These are phyloP conservation scores for Megacollybia marginata DNA, from an alignment of 768 basidiomycete species.

Conservation along the genomic window DNA sequence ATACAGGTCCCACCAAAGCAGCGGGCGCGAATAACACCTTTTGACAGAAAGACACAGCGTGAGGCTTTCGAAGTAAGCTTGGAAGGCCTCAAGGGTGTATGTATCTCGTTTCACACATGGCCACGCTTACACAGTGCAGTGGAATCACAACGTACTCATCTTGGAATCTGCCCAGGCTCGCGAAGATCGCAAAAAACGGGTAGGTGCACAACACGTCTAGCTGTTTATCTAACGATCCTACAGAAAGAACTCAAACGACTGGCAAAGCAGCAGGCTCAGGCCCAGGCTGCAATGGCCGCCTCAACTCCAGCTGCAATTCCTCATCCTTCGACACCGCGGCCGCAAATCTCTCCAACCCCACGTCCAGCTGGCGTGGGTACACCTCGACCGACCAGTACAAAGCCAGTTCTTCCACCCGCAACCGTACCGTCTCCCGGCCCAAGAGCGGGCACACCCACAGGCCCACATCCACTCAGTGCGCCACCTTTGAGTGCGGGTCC, in stretches of 20 bases:
- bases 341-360: constrained; percentile 21
- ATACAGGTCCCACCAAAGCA: constrained; percentile 71
- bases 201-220: constrained; percentile 25
- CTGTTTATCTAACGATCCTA: constrained; percentile 1
- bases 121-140: constrained; percentile 31
- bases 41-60: constrained; percentile 59
- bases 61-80: constrained; percentile 70
- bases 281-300: constrained; percentile 14
- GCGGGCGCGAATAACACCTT: constrained; percentile 49
- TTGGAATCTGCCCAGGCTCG: constrained; percentile 66
- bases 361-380: constrained; percentile 14
- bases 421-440: constrained; percentile 13
- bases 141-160: constrained; percentile 57
- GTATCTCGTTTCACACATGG: constrained; percentile 13
- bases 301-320: constrained; percentile 14
- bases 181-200: constrained; percentile 73
- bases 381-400: constrained; percentile 6
- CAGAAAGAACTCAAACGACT: constrained; percentile 71
- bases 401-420: constrained; percentile 13
- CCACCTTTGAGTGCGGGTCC: constrained; percentile 10
- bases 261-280: constrained; percentile 40
- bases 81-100: constrained; percentile 67
- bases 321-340: constrained; percentile 8
- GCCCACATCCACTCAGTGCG: constrained; percentile 11
- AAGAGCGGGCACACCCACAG: constrained; percentile 9